phyloP scores from a whole-genome alignment of 176 grass and related monocot genomes.

The Miscanthus lutarioriparius region DNA sequence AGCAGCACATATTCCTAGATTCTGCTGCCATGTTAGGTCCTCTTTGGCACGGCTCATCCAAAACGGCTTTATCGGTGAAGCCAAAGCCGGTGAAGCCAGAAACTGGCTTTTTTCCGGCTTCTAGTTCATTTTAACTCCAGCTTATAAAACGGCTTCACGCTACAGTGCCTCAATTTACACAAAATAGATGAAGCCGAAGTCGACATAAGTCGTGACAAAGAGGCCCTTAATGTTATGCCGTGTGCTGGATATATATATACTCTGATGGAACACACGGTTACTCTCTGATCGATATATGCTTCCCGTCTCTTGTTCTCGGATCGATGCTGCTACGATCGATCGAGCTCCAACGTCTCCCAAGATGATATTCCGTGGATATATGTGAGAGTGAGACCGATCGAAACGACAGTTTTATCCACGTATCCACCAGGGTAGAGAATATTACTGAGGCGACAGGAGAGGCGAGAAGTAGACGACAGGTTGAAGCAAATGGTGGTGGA shows the following conservation, averaged over 20 bases:
- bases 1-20: conserved; percentile 27
- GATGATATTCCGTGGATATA: background rate
- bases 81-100: no score
- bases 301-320: conserved; percentile 4
- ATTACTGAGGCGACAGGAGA: background rate
- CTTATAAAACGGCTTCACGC: no score
- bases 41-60: no score
- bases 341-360: no score
- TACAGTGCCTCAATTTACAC: no score
- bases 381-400: background rate
- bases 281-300: conserved; percentile 35
- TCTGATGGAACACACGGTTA: conserved; percentile 24
- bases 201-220: no score
- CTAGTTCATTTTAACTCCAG: no score
- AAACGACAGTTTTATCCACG: background rate
- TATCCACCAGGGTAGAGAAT: background rate
- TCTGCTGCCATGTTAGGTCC: conserved; percentile 8
- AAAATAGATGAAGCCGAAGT: no score
- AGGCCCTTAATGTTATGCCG: background rate
- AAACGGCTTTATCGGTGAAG: no score
- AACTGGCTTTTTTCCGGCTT: no score
- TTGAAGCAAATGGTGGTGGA: background rate
- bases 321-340: background rate
- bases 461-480: background rate
- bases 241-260: no score